Base-by-base conservation (phyloP, 1,139 yeast genomes). In the Starmera stellimalicola region DNA sequence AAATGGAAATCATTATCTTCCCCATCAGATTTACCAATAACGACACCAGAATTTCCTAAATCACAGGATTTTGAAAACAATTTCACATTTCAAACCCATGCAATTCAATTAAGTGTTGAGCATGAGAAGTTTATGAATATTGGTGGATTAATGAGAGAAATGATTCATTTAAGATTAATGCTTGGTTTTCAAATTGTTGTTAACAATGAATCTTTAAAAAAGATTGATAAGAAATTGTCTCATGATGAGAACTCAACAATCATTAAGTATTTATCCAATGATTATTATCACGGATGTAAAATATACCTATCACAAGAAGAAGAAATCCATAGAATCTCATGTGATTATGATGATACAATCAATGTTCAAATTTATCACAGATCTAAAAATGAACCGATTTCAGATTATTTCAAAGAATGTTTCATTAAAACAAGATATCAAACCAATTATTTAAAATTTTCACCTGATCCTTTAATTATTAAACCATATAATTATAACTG, bases 1-100 rank as follows among this genome's bases (percentile, higher is more conserved):
- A 88, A 88, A 51, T 93, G 98, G 98, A 71, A 84, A 37, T 88
- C 97, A 0, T 66, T 93, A 36, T 81, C 85, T 24, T 76, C 95
- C 0, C 99, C 99, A 0, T 97, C 97, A 0, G 79, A 94, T 4
- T 60, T 93, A 17, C 99, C 99, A 0, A 63, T 81, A 0, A 76
- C 84, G 2, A 77, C 94, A 0, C 73, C 81, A 1, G 65, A 78
- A 7, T 85, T 88, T 48, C 97, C 97, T 0, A 58, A 77, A 0
- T 60, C 65, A 5, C 62, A 66, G 7, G 91, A 83, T 40, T 75
- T 88, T 45, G 71, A 74, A 33, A 60, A 64, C 2, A 71, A 76
- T 34, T 80, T 74, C 51, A 73, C 77, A 0, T 65, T 70, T 40
- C 58, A 70, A 38, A 65, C 60, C 16, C 65, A 62, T 39, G 53